Percentiles rank a stretch among this genome's conserved stretches.
Evolutionary conservation across 2,329 filamentous ascomycete species (phyloP).

Genomic region (Teratosphaeriaceae sp.): DNA sequence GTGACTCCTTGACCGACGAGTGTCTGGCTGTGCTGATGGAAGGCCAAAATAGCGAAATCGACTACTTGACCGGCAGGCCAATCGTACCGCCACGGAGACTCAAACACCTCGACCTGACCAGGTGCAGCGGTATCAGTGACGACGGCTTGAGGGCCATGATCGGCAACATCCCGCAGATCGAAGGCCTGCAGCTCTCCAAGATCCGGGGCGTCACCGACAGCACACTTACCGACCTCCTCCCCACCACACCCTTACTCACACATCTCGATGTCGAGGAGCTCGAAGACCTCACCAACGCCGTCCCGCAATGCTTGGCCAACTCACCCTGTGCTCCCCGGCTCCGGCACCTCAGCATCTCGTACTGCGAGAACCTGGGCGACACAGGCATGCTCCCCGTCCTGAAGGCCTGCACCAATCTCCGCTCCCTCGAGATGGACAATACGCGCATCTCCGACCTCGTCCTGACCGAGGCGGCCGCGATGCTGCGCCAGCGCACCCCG

Average conservation of each 20-base stretch:
- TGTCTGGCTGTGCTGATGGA: slow-evolving; percentile 68
- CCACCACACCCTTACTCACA: slow-evolving; percentile 68
- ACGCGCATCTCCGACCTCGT: slow-evolving; percentile 83
- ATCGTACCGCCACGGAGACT: slow-evolving; percentile 71
- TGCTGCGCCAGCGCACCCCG: slow-evolving; percentile 55
- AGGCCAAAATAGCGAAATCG: slow-evolving; percentile 68
- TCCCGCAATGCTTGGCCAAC: slow-evolving; percentile 68
- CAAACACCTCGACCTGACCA: slow-evolving; percentile 77
- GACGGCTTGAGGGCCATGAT: slow-evolving; percentile 64
- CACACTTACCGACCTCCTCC: slow-evolving; percentile 64
- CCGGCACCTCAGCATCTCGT: slow-evolving; percentile 79
- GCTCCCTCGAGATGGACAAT: slow-evolving; percentile 82
- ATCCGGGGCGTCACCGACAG: slow-evolving; percentile 68
- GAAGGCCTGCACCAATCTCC: slow-evolving; percentile 63
- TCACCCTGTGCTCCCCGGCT: slow-evolving; percentile 66
- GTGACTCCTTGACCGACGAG: slow-evolving; percentile 69
- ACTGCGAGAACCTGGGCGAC: slow-evolving; percentile 82
- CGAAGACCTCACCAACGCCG: slow-evolving; percentile 64
- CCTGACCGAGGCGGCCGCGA: slow-evolving; percentile 75
- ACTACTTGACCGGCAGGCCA: slow-evolving; percentile 69
- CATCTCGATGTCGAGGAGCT: slow-evolving; percentile 89
- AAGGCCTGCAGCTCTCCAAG: slow-evolving; percentile 77
- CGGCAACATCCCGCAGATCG: slow-evolving; percentile 67
- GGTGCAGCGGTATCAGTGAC: slow-evolving; percentile 69
- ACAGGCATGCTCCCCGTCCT: slow-evolving; percentile 75